Base-by-base conservation (phyloP, 805 yeast genomes). In the Cyberlindnera galapagoensis region DNA sequence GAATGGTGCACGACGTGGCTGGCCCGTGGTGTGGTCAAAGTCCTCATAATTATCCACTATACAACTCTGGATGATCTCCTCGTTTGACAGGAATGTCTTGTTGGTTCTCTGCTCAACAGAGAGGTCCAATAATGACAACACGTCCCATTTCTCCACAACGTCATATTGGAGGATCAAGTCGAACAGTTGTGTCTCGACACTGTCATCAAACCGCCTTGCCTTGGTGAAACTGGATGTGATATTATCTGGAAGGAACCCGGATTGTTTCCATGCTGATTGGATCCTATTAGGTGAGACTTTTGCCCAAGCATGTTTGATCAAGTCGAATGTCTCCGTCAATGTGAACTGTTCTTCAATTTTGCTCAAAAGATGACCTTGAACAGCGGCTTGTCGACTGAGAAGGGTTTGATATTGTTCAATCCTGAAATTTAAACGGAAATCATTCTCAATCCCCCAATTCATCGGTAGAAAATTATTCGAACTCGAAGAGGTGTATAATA, bases 381-480 rank as follows among this genome's bases (percentile, higher is more conserved):
- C 33, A 15, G 31, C 38, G 23, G 23, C 38, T 18, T 56, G 54
- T 14, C 41, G 51, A 28, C 54, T 42, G 2, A 61, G 46, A 21
- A 64, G 43, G 2, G 57, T 56, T 24, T 57, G 56, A 40, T 75
- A 77, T 40, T 77, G 83, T 38, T 70, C 75, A 6, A 71, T 57
- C 35, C 84, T 63, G 43, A 70, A 77, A 28, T 71, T 56, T 10
- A 74, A 62, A 45, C 74, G 74, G 47, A 77, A 72, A 44, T 77
- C 83, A 36, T 73, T 74, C 24, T 71, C 62, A 4, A 76, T 71
- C 4, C 84, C 84, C 67, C 76, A 74, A 38, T 66, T 71, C 63
- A 75, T 74, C 7, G 83, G 83, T 21, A 74, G 51, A 45, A 71
- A 74, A 6, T 25, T 53, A 9, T 61, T 56, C 8, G 63, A 52